phyloP scores from a whole-genome alignment of 73 alveolate genomes.

The Paramecium sonneborni region DNA sequence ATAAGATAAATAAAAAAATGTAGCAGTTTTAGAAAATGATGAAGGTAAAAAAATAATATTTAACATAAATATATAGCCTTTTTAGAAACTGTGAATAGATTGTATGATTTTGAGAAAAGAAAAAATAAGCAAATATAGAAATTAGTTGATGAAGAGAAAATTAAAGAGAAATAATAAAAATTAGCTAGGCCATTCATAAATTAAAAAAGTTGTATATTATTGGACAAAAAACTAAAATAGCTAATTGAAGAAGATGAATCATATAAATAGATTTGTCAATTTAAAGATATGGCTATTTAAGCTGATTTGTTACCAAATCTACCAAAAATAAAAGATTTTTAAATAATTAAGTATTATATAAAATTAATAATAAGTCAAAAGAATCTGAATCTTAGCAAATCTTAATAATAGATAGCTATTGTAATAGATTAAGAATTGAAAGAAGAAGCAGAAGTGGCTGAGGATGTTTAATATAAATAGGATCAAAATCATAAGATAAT shows the following conservation, averaged over 20 bases:
- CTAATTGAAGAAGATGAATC: neutral
- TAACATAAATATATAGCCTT: neutral
- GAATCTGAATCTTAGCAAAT: neutral
- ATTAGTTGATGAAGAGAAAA: neutral
- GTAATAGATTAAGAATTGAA: neutral
- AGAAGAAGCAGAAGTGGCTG: conserved; percentile 9
- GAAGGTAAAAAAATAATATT: neutral
- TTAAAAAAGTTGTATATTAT: conserved; percentile 8
- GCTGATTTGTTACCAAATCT: conserved; percentile 38
- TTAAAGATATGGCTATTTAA: neutral
- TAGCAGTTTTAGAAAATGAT: neutral
- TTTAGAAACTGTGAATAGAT: conserved; percentile 41
- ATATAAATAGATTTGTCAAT: neutral
- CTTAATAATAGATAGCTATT: neutral
- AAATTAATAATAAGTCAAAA: neutral
- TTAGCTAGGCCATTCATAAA: neutral
- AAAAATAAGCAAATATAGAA: neutral
- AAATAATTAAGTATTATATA: neutral
- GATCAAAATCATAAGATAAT: neutral
- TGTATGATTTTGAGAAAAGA: conserved; percentile 35
- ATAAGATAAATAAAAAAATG: neutral
- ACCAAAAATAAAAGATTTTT: neutral
- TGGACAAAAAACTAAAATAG: conserved; percentile 6
- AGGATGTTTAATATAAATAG: neutral
- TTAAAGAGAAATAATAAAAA: neutral